These are phyloP conservation scores for Coleophoma eucalyptorum DNA, from an alignment of 2,329 filamentous ascomycete genomes.

Conservation along the genomic window DNA sequence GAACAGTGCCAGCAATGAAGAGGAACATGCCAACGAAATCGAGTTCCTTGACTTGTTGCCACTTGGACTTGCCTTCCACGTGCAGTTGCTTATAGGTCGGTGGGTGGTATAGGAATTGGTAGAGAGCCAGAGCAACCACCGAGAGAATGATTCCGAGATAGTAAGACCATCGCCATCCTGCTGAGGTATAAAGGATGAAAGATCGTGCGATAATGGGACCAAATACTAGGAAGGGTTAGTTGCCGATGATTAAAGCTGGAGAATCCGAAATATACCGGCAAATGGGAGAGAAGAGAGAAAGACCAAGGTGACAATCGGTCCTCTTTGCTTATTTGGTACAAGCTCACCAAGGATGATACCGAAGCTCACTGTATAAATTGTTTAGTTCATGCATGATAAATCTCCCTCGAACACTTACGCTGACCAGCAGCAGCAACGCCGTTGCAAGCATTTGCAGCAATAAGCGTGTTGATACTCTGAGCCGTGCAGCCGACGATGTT, in stretches of 20 bases:
- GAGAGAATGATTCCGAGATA: conserved; percentile 42
- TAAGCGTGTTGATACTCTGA: conserved; percentile 30
- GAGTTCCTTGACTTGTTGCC: conserved; percentile 36
- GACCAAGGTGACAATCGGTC: conserved; percentile 31
- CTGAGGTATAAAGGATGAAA: conserved; percentile 36
- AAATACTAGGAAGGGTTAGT: conserved; percentile 22
- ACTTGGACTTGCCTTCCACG: conserved; percentile 27
- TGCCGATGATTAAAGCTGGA: no score
- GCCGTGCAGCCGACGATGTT: conserved; percentile 33
- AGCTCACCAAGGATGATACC: conserved; percentile 37
- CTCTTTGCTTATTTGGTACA: conserved; percentile 37
- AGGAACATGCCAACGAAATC: conserved; percentile 42
- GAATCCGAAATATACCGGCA: conserved; percentile 15
- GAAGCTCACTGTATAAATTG: conserved; percentile 18
- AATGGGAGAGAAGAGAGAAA: conserved; percentile 36
- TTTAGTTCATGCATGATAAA: background rate
- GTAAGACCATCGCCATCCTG: conserved; percentile 46
- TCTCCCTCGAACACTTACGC: conserved; percentile 21
- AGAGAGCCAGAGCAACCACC: conserved; percentile 34
- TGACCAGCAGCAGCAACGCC: conserved; percentile 36
- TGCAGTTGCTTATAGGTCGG: conserved; percentile 41
- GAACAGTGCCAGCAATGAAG: conserved; percentile 34
- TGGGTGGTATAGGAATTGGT: conserved; percentile 41
- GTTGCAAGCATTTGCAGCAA: conserved; percentile 33
- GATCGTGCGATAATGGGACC: conserved; percentile 43